Evolutionary conservation across 805 yeast species (phyloP), one percentile per base, ranked within the genome.

Genomic region (Yamadazyma laniorum): DNA sequence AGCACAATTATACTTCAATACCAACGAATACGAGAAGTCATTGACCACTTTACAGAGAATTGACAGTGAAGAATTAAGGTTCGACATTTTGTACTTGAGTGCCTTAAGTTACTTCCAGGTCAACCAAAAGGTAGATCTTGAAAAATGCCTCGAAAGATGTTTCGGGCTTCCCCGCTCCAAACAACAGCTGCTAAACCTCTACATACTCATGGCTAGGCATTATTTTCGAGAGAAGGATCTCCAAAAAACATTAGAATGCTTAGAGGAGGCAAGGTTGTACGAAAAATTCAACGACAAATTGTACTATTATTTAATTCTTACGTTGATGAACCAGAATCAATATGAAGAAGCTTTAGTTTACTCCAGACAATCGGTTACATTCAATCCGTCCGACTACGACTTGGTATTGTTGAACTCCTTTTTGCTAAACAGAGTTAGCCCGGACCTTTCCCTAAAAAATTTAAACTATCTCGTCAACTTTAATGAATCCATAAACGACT

Each of bases 401-500:
- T 18, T 44, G 3, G 21, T 40, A 8, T 12, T 44, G 7, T 16
- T 44, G 7, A 28, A 39, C 25, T 15, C 35, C 1, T 40, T 25
- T 18, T 18, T 37, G 6, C 8, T 31, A 6, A 27, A 11, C 9
- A 6, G 21, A 16, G n/a, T 12, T 6, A 8, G 15, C 14, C 31
- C 35, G 12, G 32, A 26, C 6, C 12, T 15, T 15, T 35, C 45
- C 7, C 18, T 40, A 3, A 25, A 25, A 7, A 18, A 32, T 7
- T 30, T 45, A 16, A 45, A 45, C 16, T 18, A 27, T 14, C 13
- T 41, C 16, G 32, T 42, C 5, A 38, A 27, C 27, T 25, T 26
- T 25, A 25, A 11, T 18, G 34, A 31, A 16, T 30, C 37, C 8
- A 52, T 31, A 1, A 73, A 72, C 5, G 82, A 80, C 44, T 79